Conservation (phyloP, 805 yeast genomes). For the Limtongia smithiae region DNA sequence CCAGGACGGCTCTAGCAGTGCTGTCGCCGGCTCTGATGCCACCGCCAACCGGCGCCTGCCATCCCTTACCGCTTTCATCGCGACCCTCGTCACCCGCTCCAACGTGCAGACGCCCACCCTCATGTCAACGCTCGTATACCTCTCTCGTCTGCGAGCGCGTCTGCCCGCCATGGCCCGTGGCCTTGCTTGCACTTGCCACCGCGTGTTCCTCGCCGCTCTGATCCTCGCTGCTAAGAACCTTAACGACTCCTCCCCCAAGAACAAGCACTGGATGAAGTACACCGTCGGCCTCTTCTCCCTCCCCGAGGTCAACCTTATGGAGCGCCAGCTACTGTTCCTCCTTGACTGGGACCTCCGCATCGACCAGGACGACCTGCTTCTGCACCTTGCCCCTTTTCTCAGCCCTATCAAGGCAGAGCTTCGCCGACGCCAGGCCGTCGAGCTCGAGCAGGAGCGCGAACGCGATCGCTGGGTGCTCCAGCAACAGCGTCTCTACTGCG, state of each 20-base stretch:
- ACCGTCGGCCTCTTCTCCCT: slow-evolving; percentile 78
- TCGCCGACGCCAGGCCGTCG: slow-evolving; percentile 25
- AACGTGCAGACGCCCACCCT: slow-evolving; percentile 93
- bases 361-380: slow-evolving; percentile 62
- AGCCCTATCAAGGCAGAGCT: slow-evolving; percentile 62
- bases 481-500: slow-evolving; percentile 9
- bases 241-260: slow-evolving; percentile 91
- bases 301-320: slow-evolving; percentile 84
- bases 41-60: slow-evolving; percentile 36
- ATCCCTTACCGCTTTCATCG: slow-evolving; percentile 61
- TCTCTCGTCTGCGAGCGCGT: slow-evolving; percentile 68
- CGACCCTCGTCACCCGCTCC: slow-evolving; percentile 67
- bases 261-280: slow-evolving; percentile 93
- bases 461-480: slow-evolving; percentile 1
- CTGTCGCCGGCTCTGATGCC: no score
- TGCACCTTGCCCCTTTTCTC: slow-evolving; percentile 70
- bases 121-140: slow-evolving; percentile 85
- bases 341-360: slow-evolving; percentile 83
- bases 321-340: slow-evolving; percentile 76
- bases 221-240: slow-evolving; percentile 88
- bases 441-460: slow-evolving; percentile 23
- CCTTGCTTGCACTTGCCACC: slow-evolving; percentile 82
- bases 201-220: slow-evolving; percentile 84
- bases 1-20: slow-evolving; percentile 36
- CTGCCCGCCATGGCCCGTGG: slow-evolving; percentile 89